A percentile compares a stretch with the other conserved stretches of the same genome.
Evolutionary conservation across 768 basidiomycete species (phyloP).

Genomic region (Pluteus cervinus): DNA sequence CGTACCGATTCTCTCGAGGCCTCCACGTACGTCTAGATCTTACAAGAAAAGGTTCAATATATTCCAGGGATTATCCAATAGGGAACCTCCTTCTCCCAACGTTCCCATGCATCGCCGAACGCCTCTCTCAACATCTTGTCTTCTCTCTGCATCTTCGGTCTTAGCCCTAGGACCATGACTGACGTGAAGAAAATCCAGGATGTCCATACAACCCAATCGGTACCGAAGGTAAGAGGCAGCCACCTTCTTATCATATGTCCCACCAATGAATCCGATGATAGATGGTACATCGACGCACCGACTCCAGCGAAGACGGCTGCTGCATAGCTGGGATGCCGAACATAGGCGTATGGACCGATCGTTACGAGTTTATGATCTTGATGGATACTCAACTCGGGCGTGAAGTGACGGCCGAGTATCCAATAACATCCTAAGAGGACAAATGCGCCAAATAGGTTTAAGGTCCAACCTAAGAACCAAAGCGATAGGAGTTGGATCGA

Average conservation of each 20-base stretch:
- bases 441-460: constrained; percentile 19
- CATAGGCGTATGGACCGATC: constrained; percentile 22
- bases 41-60: too few species aligned
- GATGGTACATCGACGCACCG: too few species aligned
- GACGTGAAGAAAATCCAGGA: too few species aligned
- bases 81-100: constrained; percentile 19
- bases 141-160: constrained; percentile 21
- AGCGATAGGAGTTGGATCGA: too few species aligned
- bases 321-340: constrained; percentile 28
- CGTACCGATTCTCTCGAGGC: too few species aligned
- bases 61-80: constrained; percentile 23
- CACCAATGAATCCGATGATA: constrained; percentile 19
- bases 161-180: too few species aligned
- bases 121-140: constrained; percentile 18
- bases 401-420: constrained; percentile 30
- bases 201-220: too few species aligned
- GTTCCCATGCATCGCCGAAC: constrained; percentile 27
- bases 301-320: constrained; percentile 18
- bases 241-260: constrained; percentile 25
- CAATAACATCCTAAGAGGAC: constrained; percentile 32
- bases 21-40: too few species aligned
- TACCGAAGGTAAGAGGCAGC: too few species aligned
- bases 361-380: constrained; percentile 20
- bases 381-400: constrained; percentile 28
- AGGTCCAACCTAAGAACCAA: too few species aligned